A percentile compares a stretch with the other conserved stretches of the same genome.
Conservation (phyloP, 352 stramenopile species). For the Thalassiosira pacifica region DNA sequence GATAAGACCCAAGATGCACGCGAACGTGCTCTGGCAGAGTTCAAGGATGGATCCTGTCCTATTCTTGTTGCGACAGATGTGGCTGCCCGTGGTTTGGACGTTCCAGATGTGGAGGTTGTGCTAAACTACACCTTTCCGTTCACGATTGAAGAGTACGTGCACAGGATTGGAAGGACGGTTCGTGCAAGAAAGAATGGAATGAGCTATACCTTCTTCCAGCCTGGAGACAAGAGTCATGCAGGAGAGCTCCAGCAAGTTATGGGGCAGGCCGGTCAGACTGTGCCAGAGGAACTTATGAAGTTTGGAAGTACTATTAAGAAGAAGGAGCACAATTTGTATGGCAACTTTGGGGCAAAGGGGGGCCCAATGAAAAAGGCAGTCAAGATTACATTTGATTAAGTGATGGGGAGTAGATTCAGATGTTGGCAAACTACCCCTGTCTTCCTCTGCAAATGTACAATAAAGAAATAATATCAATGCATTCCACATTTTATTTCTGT, state of each 20-base stretch:
- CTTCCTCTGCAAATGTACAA: neutral
- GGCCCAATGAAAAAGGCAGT: conserved; percentile 96
- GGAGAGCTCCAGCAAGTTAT: conserved; percentile 97
- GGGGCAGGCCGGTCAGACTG: conserved; percentile 92
- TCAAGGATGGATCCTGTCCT: conserved; percentile 93
- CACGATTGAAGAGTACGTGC: conserved; percentile 98
- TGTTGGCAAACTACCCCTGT: too few species aligned
- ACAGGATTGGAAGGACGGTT: conserved; percentile 94
- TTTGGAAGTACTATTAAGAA: conserved; percentile 99
- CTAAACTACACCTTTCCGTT: conserved; percentile 98
- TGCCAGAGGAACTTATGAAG: conserved; percentile 95
- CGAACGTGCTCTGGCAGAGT: conserved; percentile 92
- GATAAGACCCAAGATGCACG: conserved; percentile 94
- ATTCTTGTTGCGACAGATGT: conserved; percentile 98
- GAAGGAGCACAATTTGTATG: conserved; percentile 99
- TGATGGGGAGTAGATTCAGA: conserved; percentile 50
- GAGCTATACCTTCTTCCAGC: conserved; percentile 98
- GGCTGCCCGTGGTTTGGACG: conserved; percentile 96
- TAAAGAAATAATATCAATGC: neutral
- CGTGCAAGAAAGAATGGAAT: conserved; percentile 94
- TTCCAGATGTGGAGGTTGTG: conserved; percentile 96
- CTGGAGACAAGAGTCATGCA: conserved; percentile 95
- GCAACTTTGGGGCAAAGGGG: conserved; percentile 95
- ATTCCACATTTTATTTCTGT: too few species aligned
- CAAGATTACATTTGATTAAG: conserved; percentile 95